Conservation (phyloP, 2,329 filamentous ascomycete genomes). For the Exserohilum rostratum region DNA sequence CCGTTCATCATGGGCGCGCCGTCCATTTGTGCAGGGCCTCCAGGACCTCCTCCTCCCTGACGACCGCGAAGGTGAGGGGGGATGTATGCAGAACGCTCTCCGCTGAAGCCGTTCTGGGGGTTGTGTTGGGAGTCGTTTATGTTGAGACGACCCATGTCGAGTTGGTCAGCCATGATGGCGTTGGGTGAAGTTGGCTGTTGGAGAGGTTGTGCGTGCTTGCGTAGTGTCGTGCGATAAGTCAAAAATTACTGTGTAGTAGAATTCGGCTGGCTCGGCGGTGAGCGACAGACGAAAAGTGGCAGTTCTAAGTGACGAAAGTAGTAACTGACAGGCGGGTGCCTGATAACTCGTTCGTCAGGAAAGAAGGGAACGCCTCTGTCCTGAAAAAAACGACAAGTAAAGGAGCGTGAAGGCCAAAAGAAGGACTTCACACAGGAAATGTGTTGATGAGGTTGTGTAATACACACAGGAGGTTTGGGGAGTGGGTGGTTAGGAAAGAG, state of each 20-base stretch:
- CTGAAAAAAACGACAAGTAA: constrained; percentile 47
- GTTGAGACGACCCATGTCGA: constrained; percentile 79
- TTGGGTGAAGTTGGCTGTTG: constrained; percentile 12
- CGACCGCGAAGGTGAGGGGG: constrained; percentile 77
- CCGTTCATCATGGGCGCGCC: constrained; percentile 59
- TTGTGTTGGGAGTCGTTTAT: constrained; percentile 71
- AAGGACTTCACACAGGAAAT: constrained; percentile 48
- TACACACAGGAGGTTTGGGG: constrained; percentile 40
- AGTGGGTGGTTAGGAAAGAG: constrained; percentile 36
- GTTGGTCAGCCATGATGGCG: constrained; percentile 59
- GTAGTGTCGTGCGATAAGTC: constrained; percentile 12
- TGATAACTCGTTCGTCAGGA: constrained; percentile 49
- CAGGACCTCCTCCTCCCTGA: constrained; percentile 26
- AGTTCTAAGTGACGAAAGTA: constrained; percentile 40
- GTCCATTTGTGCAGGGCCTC: constrained; percentile 48
- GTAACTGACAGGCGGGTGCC: constrained; percentile 47
- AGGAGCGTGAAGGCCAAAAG: constrained; percentile 51
- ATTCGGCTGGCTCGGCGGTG: constrained; percentile 39
- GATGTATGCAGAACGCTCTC: constrained; percentile 76
- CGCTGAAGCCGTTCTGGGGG: constrained; percentile 54
- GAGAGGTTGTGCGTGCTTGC: constrained; percentile 5
- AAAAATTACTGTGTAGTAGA: constrained; percentile 29
- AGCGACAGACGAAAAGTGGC: constrained; percentile 39
- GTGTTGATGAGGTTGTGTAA: constrained; percentile 36
- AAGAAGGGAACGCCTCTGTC: constrained; percentile 47